Evolutionary conservation across 306 rosid species (phyloP), one percentile per base, ranked within the genome.

Genomic region (Clitoria ternatea): DNA sequence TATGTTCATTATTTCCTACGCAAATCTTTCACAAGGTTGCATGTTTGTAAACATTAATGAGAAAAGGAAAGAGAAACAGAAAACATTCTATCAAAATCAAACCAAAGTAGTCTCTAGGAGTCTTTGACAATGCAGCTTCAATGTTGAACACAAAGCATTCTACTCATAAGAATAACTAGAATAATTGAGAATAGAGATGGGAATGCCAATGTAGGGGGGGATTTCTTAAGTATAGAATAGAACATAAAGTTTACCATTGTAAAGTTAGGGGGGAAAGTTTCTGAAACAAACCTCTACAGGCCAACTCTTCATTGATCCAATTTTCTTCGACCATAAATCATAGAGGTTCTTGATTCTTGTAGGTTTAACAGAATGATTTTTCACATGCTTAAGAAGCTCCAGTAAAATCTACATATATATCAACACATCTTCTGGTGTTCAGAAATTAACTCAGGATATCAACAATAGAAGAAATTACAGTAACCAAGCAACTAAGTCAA

Each of bases 291-390:
- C 98, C 95, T 90, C 86, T 36, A 56, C 7, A 4, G 84, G 83
- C 77, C 86, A 77, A 44, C 7, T 37, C 73, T 78, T 84, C 83
- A 74, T 72, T 14, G 83, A 40, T 27, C 86, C 88, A 77, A 68
- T 83, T 79, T 88, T 88, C 73, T 80, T 82, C 26, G 72, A 79
- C 98, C 98, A 92, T 69, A 75, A 40, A 55, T 85, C 88, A 76
- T 74, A 88, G 54, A 86, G 74, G 53, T 86, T 78, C 70, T 42
- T 73, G 57, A 88, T 73, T 81, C 76, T 82, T 19, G 68, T 44
- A 10, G 78, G 48, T 17, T 61, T 82, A 20, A 66, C 64, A 47
- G 8, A 48, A 43, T 26, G 64, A 8, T 72, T 54, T 67, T 74
- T 80, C 54, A 73, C 43, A 56, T 66, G 85, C 73, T 81, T 77